phyloP scores from a whole-genome alignment of 2,329 filamentous ascomycete genomes.

The Cryphonectria parasitica region DNA sequence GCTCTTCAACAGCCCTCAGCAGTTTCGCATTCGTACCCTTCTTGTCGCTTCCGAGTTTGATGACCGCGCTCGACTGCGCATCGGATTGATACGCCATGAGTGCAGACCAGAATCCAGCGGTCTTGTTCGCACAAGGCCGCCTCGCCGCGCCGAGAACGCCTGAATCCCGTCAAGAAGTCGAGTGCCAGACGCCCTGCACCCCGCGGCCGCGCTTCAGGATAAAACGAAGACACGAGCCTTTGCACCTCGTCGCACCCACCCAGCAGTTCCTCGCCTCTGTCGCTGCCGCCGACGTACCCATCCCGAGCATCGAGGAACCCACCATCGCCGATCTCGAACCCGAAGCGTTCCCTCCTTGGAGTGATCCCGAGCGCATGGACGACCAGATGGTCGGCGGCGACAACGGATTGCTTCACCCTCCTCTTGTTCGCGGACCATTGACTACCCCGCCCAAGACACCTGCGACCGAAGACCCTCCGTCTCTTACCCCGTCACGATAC shows the following conservation, averaged over 20 bases:
- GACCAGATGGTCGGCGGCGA: conserved; percentile 29
- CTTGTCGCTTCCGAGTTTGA: conserved; percentile 10
- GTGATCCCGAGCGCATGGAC: conserved; percentile 43
- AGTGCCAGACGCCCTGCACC: conserved; percentile 50
- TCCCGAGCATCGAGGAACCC: conserved; percentile 67
- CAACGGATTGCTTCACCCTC: conserved; percentile 33
- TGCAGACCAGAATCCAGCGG: conserved; percentile 18
- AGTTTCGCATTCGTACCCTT: conserved; percentile 3
- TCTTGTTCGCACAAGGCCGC: conserved; percentile 45
- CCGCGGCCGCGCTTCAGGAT: conserved; percentile 58
- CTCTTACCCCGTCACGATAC: conserved; percentile 51
- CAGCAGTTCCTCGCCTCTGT: conserved; percentile 70
- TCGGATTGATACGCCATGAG: conserved; percentile 25
- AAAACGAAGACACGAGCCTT: conserved; percentile 57
- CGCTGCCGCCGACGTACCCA: conserved; percentile 65
- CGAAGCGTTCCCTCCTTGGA: conserved; percentile 40
- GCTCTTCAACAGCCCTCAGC: conserved; percentile 13
- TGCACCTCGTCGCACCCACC: conserved; percentile 59
- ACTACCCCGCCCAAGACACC: conserved; percentile 65
- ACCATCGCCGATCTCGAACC: conserved; percentile 37
- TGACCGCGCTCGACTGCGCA: conserved; percentile 12
- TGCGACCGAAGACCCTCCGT: conserved; percentile 50
- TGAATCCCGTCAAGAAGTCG: conserved; percentile 49
- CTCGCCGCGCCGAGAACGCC: conserved; percentile 53
- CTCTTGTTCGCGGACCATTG: conserved; percentile 43